Conservation (phyloP, 1,284 basidiomycete species). For the Ceratobasidium sp. region DNA sequence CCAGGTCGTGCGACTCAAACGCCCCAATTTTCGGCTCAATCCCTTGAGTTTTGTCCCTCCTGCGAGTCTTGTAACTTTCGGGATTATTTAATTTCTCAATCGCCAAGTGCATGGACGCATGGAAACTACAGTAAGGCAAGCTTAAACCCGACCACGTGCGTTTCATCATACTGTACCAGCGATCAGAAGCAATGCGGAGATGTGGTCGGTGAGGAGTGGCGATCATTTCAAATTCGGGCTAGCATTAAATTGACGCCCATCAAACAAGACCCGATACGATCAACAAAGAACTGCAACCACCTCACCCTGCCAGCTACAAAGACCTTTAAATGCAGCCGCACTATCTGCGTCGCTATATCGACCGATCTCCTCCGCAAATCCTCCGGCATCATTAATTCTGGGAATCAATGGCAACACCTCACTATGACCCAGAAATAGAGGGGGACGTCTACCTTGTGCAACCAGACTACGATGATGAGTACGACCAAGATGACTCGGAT, state of each 20-base stretch:
- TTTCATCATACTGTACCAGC: too few relatives aligned
- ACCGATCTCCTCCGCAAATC: not conserved
- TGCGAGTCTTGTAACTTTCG: too few relatives aligned
- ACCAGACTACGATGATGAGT: not conserved
- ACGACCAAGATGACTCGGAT: constrained; percentile 1
- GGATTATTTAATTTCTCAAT: too few relatives aligned
- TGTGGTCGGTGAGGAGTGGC: not conserved
- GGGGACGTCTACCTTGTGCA: constrained; percentile 2
- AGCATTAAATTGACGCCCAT: not conserved
- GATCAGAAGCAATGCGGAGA: not conserved
- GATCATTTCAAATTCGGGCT: not conserved
- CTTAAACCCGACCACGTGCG: too few relatives aligned
- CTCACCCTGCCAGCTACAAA: not conserved
- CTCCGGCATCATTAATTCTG: not conserved
- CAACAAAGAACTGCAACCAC: not conserved
- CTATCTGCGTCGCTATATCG: not conserved
- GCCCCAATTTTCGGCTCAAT: too few relatives aligned
- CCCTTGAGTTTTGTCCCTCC: too few relatives aligned
- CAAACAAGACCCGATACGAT: not conserved
- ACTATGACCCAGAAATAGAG: not conserved
- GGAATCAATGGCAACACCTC: not conserved
- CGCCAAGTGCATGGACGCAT: too few relatives aligned
- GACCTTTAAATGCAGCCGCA: constrained; percentile 23
- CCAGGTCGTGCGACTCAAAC: too few relatives aligned
- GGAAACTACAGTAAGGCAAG: too few relatives aligned